Evolutionary conservation across 1,284 basidiomycete genomes (phyloP).

Genomic region (Ceratobasidium sp.): DNA sequence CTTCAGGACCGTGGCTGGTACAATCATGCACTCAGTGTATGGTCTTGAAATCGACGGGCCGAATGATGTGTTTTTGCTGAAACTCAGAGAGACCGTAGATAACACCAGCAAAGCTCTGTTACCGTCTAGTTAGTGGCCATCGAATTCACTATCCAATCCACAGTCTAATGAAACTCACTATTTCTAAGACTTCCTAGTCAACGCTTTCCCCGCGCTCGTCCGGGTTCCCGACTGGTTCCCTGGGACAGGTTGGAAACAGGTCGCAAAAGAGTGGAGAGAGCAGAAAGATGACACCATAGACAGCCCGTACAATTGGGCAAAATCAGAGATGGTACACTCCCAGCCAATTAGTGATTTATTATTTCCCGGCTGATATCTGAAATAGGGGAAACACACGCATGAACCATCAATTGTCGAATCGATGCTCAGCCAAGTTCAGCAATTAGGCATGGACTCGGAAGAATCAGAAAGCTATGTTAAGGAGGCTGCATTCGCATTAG

Average conservation of each 20-base stretch:
- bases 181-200: conserved; percentile 35
- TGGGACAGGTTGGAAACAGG: conserved; percentile 26
- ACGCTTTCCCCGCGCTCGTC: conserved; percentile 21
- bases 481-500: neutral
- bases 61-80: conserved; percentile 22
- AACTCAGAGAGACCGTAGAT: neutral
- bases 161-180: neutral
- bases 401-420: conserved; percentile 20
- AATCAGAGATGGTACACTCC: conserved; percentile 3
- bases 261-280: conserved; percentile 24
- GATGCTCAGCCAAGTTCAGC: neutral
- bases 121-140: neutral
- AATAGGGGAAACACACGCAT: neutral
- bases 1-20: neutral
- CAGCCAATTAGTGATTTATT: neutral
- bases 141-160: neutral
- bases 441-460: neutral
- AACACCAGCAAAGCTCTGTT: conserved; percentile 21
- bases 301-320: conserved; percentile 19
- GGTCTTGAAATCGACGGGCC: conserved; percentile 8
- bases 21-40: conserved; percentile 25
- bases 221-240: conserved; percentile 42
- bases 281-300: conserved; percentile 13
- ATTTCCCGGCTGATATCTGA: neutral
- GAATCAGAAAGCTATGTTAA: conserved; percentile 2